A percentile compares a stretch with the other conserved stretches of the same genome.
These are phyloP conservation scores for Barbarea vulgaris DNA, from an alignment of 345 rosid species.

Conservation along the genomic window DNA sequence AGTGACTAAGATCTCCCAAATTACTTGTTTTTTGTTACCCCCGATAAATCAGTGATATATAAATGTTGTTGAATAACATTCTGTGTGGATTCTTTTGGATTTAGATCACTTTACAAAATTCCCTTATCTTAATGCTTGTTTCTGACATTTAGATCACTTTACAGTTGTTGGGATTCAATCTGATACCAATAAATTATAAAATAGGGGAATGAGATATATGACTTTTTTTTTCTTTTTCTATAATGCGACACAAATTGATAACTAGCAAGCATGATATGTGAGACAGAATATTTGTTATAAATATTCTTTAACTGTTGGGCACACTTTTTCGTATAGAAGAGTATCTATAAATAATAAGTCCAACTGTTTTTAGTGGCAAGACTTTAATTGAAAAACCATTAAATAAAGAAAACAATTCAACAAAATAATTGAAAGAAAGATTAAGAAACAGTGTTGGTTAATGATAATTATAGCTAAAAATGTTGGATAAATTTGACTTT, in stretches of 20 bases:
- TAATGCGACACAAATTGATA: background rate
- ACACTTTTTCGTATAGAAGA: background rate
- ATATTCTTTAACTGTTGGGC: background rate
- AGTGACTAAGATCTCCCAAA: background rate
- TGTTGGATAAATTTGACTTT: background rate
- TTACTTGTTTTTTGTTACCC: background rate
- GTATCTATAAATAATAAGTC: background rate
- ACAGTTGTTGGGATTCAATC: background rate
- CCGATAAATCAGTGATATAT: background rate
- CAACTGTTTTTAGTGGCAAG: background rate
- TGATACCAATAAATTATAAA: background rate
- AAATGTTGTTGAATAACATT: background rate
- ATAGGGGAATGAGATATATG: background rate
- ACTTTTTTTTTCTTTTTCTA: background rate
- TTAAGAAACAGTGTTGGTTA: background rate
- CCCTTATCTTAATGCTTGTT: conserved; percentile 8
- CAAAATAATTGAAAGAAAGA: background rate
- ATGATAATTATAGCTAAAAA: background rate
- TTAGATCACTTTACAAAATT: too few species aligned
- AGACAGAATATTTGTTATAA: background rate
- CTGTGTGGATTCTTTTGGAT: conserved; percentile 20
- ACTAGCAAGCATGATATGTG: background rate
- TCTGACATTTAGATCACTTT: background rate
- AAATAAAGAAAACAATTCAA: background rate
- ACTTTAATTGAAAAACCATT: background rate